Percentiles rank a stretch among this genome's conserved stretches.
These are phyloP conservation scores for Onygena corvina DNA, from an alignment of 2,329 filamentous ascomycete species.

Conservation along the genomic window DNA sequence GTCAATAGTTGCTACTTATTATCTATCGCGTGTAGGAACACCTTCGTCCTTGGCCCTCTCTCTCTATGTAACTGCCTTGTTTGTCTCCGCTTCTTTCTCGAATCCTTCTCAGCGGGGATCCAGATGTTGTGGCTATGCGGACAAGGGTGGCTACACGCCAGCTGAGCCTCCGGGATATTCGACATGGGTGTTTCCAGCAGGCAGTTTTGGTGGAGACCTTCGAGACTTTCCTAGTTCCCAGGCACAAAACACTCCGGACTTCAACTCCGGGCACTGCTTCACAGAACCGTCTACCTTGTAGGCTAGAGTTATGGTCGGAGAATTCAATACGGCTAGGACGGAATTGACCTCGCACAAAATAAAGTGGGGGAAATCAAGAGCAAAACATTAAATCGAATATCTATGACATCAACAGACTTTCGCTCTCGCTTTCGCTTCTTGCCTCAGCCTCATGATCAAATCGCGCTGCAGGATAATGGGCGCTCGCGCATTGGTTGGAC, in stretches of 20 bases:
- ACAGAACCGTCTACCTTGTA: no score
- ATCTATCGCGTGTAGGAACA: no score
- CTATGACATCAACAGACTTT: no score
- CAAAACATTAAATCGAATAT: no score
- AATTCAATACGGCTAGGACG: neutral
- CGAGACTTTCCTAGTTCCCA: neutral
- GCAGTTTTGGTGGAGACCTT: neutral
- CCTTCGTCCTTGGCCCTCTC: no score
- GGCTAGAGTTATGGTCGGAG: no score
- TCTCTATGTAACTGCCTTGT: no score
- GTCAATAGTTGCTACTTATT: no score
- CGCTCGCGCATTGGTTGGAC: neutral
- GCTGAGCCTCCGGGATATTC: neutral
- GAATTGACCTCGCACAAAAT: neutral
- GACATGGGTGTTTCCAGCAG: neutral
- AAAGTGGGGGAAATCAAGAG: neutral
- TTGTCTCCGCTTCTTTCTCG: constrained; percentile 3
- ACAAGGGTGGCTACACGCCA: no score
- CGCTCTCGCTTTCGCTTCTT: neutral
- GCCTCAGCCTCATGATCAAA: neutral
- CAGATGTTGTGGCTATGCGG: no score
- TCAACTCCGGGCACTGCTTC: neutral
- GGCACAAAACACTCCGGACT: neutral
- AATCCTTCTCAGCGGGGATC: constrained; percentile 3
- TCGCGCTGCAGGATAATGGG: neutral